These are phyloP conservation scores for Apiospora aurea DNA, from an alignment of 2,329 filamentous ascomycete species.

Conservation along the genomic window DNA sequence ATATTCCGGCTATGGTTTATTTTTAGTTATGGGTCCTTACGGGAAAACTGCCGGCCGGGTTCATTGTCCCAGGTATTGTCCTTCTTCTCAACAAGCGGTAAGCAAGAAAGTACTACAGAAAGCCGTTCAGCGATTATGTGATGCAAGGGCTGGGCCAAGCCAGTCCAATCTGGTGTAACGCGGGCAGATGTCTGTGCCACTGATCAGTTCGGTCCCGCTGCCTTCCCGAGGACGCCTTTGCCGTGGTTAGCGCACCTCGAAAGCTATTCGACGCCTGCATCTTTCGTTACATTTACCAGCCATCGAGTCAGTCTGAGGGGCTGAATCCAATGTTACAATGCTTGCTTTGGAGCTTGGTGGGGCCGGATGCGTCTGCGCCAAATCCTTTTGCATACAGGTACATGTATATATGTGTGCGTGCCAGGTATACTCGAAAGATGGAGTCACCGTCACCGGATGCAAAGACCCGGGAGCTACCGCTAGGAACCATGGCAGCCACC, in stretches of 20 bases:
- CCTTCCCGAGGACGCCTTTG: conserved; percentile 3
- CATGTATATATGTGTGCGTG: not conserved
- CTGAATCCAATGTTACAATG: not conserved
- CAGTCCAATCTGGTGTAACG: conserved; percentile 21
- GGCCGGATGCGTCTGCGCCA: not conserved
- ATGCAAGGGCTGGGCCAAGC: conserved; percentile 16
- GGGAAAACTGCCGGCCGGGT: not conserved
- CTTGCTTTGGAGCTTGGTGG: not conserved
- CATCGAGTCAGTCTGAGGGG: not conserved
- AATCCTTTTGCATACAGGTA: not conserved
- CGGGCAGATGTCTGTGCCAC: not conserved
- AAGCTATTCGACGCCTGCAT: not conserved
- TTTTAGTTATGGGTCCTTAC: not conserved
- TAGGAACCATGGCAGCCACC: not conserved
- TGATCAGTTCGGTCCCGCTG: conserved; percentile 1
- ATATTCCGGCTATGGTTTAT: not conserved
- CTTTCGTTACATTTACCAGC: conserved; percentile 11
- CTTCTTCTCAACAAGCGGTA: conserved; percentile 10
- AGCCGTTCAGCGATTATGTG: conserved; percentile 3
- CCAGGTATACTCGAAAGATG: not conserved
- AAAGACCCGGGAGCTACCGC: not conserved
- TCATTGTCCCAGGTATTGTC: not conserved
- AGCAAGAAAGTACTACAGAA: not conserved
- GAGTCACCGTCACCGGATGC: conserved; percentile 14
- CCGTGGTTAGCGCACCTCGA: conserved; percentile 13